These are phyloP conservation scores for Hansenula sp. DNA, from an alignment of 1,139 yeast species.

Conservation along the genomic window DNA sequence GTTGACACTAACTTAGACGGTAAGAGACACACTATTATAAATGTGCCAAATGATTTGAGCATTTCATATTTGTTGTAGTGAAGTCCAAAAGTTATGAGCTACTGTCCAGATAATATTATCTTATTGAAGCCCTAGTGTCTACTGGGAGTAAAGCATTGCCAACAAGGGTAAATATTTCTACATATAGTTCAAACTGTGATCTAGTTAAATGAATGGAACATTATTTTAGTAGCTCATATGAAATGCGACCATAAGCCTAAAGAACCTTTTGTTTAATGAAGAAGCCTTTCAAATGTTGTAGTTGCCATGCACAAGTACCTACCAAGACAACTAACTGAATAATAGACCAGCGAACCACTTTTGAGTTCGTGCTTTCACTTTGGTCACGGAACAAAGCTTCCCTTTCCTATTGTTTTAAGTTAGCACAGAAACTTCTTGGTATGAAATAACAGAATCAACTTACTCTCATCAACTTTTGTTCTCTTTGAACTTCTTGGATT, in stretches of 20 bases:
- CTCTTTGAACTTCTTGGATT: constrained; percentile 45
- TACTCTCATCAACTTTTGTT: constrained; percentile 46
- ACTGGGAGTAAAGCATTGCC: too few relatives aligned
- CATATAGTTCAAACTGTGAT: too few relatives aligned
- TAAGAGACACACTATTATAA: not conserved
- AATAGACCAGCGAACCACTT: constrained; percentile 54
- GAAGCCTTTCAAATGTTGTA: constrained; percentile 54
- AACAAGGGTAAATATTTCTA: too few relatives aligned
- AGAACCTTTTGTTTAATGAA: constrained; percentile 60
- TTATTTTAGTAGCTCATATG: too few relatives aligned
- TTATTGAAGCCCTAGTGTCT: too few relatives aligned
- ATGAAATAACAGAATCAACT: constrained; percentile 6
- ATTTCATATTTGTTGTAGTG: not conserved
- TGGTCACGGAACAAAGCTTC: constrained; percentile 52
- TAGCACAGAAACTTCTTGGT: constrained; percentile 25
- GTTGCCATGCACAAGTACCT: constrained; percentile 57
- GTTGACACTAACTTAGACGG: not conserved
- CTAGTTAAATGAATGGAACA: too few relatives aligned
- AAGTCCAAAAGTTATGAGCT: too few relatives aligned
- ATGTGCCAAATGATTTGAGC: too few relatives aligned
- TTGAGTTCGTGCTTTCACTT: constrained; percentile 48
- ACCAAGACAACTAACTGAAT: constrained; percentile 43
- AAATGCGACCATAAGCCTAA: too few relatives aligned
- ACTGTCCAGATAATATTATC: too few relatives aligned
- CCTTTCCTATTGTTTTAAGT: constrained; percentile 30